phyloP scores from a whole-genome alignment of 2,329 filamentous ascomycete genomes.

The Colletotrichum orbiculare region DNA sequence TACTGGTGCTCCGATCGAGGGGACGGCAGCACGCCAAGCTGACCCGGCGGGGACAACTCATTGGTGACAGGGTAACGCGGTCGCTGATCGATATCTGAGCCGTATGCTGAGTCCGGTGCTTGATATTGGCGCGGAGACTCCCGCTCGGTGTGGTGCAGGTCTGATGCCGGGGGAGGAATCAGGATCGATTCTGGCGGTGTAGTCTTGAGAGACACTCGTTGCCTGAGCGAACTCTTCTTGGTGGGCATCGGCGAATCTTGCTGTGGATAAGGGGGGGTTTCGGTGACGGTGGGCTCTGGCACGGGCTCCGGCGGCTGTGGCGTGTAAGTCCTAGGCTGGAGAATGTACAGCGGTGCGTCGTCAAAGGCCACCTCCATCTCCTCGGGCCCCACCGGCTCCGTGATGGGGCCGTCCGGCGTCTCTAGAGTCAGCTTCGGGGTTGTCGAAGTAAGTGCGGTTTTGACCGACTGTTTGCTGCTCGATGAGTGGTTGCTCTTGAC shows the following conservation, averaged over 20 bases:
- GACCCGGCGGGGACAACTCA: conserved; percentile 51
- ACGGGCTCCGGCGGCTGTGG: conserved; percentile 60
- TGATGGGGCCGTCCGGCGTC: conserved; percentile 22
- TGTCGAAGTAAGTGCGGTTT: conserved; percentile 10
- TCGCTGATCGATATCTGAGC: conserved; percentile 56
- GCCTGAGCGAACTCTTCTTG: conserved; percentile 57
- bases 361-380: conserved; percentile 38
- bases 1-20: conserved; percentile 66
- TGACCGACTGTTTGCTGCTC: background rate
- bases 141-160: conserved; percentile 46
- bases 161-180: conserved; percentile 57
- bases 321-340: conserved; percentile 69
- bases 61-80: conserved; percentile 39
- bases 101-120: conserved; percentile 59
- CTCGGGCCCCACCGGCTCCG: conserved; percentile 9
- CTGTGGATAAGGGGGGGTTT: conserved; percentile 37
- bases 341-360: conserved; percentile 60
- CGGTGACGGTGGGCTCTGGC: conserved; percentile 57
- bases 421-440: conserved; percentile 32
- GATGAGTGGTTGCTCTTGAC: background rate
- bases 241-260: conserved; percentile 44
- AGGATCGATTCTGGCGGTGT: conserved; percentile 64
- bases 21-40: conserved; percentile 56
- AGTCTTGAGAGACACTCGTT: conserved; percentile 65
- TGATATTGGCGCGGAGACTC: conserved; percentile 26